A percentile compares a stretch with the other conserved stretches of the same genome.
Evolutionary conservation across 148 eudicot genomes (phyloP).

Genomic region (Cornus suecica): DNA sequence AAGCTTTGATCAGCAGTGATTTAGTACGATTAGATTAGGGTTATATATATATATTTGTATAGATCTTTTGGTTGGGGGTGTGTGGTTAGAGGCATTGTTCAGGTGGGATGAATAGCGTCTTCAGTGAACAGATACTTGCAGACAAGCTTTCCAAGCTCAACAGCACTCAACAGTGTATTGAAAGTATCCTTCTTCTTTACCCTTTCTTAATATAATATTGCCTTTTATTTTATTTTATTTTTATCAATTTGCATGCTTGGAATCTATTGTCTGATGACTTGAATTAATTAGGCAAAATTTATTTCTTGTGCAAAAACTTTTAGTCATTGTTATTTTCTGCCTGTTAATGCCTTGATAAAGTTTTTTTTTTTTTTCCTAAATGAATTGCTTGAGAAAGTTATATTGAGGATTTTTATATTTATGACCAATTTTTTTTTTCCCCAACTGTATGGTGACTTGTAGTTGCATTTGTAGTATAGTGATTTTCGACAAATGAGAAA

Average conservation of each 20-base stretch:
- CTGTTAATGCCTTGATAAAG: too few species aligned
- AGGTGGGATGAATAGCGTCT: conserved; percentile 79
- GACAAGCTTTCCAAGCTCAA: conserved; percentile 94
- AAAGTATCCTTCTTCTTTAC: conserved; percentile 62
- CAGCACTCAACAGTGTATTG: conserved; percentile 85
- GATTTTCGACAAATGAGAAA: background rate
- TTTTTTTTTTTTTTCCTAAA: background rate
- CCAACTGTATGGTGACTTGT: background rate
- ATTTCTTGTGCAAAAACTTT: background rate
- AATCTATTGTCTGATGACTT: background rate
- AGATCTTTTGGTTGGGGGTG: background rate
- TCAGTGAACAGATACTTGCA: conserved; percentile 71
- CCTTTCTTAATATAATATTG: too few species aligned
- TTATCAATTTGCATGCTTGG: background rate
- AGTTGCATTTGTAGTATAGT: background rate
- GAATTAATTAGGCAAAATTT: background rate
- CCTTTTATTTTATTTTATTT: background rate
- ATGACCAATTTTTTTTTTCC: background rate
- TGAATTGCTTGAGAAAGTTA: background rate
- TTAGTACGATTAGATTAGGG: background rate
- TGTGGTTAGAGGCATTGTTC: background rate
- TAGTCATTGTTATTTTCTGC: background rate
- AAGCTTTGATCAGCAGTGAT: background rate
- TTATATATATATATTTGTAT: too few species aligned
- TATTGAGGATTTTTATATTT: background rate